Percentiles rank a stretch among this genome's conserved stretches.
These are phyloP conservation scores for Domatiomyces catenatus DNA, from an alignment of 2,329 filamentous ascomycete genomes.

Conservation along the genomic window DNA sequence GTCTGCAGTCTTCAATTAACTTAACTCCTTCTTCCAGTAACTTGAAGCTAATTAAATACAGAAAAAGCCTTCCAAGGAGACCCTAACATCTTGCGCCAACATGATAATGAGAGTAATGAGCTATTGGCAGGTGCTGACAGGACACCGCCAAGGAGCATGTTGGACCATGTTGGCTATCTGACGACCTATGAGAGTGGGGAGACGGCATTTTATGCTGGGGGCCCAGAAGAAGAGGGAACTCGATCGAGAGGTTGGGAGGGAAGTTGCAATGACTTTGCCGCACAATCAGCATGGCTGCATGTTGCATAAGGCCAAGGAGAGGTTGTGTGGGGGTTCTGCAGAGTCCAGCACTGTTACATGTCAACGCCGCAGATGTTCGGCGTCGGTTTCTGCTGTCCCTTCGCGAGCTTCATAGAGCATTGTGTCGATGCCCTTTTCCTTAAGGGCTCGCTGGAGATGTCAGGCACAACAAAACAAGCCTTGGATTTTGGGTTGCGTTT, in stretches of 20 bases:
- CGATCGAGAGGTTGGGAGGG: conserved; percentile 56
- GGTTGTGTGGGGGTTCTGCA: conserved; percentile 67
- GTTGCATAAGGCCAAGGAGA: conserved; percentile 72
- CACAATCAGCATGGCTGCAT: conserved; percentile 84
- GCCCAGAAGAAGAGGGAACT: conserved; percentile 33
- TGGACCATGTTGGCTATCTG: conserved; percentile 76
- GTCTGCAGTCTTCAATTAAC: too few species aligned
- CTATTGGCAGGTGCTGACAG: conserved; percentile 41
- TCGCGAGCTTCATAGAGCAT: conserved; percentile 84
- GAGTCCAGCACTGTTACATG: conserved; percentile 39
- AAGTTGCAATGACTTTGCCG: conserved; percentile 72
- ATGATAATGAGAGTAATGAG: conserved; percentile 80
- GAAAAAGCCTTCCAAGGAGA: conserved; percentile 49
- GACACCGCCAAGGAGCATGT: conserved; percentile 56
- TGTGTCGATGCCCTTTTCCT: conserved; percentile 78
- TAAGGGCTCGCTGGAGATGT: conserved; percentile 55
- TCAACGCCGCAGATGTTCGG: conserved; percentile 41
- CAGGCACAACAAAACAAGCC: background rate
- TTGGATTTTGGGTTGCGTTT: background rate
- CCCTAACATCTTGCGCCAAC: conserved; percentile 85
- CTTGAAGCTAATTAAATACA: too few species aligned
- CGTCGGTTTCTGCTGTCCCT: conserved; percentile 76
- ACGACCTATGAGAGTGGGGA: conserved; percentile 75
- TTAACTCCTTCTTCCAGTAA: too few species aligned
- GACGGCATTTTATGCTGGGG: conserved; percentile 82